Evolutionary conservation across 2,329 filamentous ascomycete species (phyloP).

Genomic region (Xylariaceae sp.): DNA sequence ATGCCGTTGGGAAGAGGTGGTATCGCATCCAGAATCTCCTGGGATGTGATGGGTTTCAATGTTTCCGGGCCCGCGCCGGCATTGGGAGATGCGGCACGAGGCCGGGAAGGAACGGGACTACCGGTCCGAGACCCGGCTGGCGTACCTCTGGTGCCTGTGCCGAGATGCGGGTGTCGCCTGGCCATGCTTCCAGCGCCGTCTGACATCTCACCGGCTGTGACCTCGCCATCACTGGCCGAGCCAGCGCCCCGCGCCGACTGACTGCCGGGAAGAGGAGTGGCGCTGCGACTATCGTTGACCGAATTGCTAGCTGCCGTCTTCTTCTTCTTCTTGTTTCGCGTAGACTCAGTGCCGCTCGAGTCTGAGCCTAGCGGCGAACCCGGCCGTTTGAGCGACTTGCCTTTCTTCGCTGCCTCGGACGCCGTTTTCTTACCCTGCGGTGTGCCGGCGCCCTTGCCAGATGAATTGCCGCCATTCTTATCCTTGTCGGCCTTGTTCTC

Average conservation of each 20-base stretch:
- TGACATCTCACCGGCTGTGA: slow-evolving; percentile 62
- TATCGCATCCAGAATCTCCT: slow-evolving; percentile 51
- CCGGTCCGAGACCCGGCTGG: slow-evolving; percentile 56
- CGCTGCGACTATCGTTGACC: slow-evolving; percentile 47
- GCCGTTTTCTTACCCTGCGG: slow-evolving; percentile 45
- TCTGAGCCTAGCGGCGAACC: slow-evolving; percentile 86
- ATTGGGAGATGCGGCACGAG: slow-evolving; percentile 33
- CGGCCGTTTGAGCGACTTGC: slow-evolving; percentile 68
- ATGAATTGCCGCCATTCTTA: slow-evolving; percentile 50
- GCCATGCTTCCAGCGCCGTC: slow-evolving; percentile 45
- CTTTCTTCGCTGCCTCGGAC: slow-evolving; percentile 47
- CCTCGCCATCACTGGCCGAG: slow-evolving; percentile 67
- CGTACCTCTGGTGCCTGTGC: slow-evolving; percentile 43
- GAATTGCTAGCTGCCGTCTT: slow-evolving; percentile 35
- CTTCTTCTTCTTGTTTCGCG: slow-evolving; percentile 70
- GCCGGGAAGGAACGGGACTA: slow-evolving; percentile 47
- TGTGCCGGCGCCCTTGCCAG: slow-evolving; percentile 63
- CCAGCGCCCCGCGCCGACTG: slow-evolving; percentile 46
- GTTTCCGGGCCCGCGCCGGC: slow-evolving; percentile 19
- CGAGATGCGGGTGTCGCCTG: slow-evolving; percentile 45
- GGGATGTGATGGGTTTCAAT: slow-evolving; percentile 39
- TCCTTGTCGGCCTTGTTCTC: slow-evolving; percentile 39
- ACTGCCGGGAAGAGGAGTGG: slow-evolving; percentile 49
- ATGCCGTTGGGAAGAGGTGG: slow-evolving; percentile 48
- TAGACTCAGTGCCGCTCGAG: slow-evolving; percentile 84